Conservation (phyloP, 441 rosid species). For the Pelargonium exstipulatum region DNA sequence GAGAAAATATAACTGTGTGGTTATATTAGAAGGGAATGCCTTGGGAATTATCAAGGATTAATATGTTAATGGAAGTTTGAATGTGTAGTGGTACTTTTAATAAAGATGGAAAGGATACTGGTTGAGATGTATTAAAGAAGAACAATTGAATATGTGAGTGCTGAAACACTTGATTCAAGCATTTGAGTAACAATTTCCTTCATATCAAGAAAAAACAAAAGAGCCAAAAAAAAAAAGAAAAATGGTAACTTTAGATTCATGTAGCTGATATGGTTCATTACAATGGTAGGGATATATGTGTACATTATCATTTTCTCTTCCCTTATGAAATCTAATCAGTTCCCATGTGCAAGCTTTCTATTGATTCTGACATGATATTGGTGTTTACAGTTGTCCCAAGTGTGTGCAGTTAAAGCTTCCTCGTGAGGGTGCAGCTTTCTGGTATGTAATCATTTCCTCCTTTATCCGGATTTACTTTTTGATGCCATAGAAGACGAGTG, state of each 20-base stretch:
- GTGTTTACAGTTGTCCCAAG: constrained; percentile 70
- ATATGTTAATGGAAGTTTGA: neutral
- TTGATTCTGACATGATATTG: neutral
- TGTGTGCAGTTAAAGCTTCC: constrained; percentile 88
- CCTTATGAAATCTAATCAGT: neutral
- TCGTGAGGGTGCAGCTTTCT: constrained; percentile 88
- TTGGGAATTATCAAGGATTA: neutral
- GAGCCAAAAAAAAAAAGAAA: no score
- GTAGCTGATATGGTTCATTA: neutral
- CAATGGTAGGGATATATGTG: neutral
- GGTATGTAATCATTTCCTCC: constrained; percentile 38
- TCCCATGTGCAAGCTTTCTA: neutral
- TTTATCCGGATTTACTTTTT: neutral
- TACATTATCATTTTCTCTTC: neutral
- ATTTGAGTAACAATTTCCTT: neutral
- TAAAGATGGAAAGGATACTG: neutral
- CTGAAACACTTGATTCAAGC: neutral
- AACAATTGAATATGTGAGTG: neutral
- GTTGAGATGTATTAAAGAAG: neutral
- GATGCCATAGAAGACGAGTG: neutral
- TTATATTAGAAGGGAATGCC: neutral
- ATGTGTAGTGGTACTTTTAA: no score
- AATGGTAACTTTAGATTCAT: neutral
- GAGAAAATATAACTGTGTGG: neutral
- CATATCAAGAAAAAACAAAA: neutral